Percentiles rank a stretch among this genome's conserved stretches.
These are phyloP conservation scores for Fusarium fracticaudum DNA, from an alignment of 2,329 filamentous ascomycete genomes.

Conservation along the genomic window DNA sequence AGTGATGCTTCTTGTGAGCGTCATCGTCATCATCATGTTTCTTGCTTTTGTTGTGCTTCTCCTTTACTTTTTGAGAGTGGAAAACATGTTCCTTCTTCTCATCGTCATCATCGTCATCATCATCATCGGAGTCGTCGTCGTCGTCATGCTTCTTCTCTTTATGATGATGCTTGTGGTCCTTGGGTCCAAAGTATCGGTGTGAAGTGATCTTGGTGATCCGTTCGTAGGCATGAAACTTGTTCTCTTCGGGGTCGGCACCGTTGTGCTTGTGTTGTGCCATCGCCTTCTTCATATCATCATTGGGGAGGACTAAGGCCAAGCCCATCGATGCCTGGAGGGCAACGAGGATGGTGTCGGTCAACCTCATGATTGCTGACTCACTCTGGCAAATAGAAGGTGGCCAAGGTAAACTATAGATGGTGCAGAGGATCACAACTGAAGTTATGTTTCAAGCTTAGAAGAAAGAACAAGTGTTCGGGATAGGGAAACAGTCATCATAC, in stretches of 20 bases:
- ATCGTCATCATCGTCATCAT: neutral
- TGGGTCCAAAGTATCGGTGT: neutral
- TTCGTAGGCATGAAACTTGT: neutral
- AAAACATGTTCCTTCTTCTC: neutral
- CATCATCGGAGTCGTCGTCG: neutral
- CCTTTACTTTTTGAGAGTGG: neutral
- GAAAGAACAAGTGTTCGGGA: neutral
- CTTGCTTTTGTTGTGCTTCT: neutral
- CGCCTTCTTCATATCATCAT: neutral
- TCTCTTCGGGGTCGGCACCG: neutral
- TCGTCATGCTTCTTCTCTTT: neutral
- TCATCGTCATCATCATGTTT: neutral
- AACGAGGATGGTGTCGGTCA: neutral
- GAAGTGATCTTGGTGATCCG: neutral
- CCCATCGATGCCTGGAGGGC: conserved; percentile 20
- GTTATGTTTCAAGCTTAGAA: neutral
- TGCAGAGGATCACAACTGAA: neutral
- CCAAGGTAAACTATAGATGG: neutral
- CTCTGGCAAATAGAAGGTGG: neutral
- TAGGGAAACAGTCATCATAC: neutral
- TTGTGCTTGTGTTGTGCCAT: neutral
- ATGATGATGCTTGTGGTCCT: neutral
- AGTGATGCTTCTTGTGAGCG: neutral
- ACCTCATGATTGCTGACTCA: conserved; percentile 7
- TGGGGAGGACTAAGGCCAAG: neutral